Evolutionary conservation across 257 asterid species (phyloP).

Genomic region (Scutellaria barbata): DNA sequence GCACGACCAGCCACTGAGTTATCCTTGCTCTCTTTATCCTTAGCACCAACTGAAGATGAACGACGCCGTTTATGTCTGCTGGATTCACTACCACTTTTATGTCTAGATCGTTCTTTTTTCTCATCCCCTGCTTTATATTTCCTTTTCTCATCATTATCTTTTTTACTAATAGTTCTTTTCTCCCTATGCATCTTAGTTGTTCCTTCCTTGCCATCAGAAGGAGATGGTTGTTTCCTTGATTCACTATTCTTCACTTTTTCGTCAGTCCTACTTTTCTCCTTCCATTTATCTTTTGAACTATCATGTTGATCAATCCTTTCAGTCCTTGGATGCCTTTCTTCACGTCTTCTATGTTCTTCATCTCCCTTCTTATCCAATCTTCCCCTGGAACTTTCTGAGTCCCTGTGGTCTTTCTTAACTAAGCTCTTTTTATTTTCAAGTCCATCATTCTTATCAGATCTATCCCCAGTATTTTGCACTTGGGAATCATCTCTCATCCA

Average conservation of each 20-base stretch:
- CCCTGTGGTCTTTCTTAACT: slow-evolving; percentile 48
- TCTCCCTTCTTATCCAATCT: slow-evolving; percentile 56
- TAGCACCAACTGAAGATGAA: slow-evolving; percentile 63
- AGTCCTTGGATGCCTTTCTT: slow-evolving; percentile 53
- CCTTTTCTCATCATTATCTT: slow-evolving; percentile 55
- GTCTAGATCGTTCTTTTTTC: slow-evolving; percentile 65
- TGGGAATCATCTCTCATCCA: slow-evolving; percentile 41
- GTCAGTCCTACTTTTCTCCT: slow-evolving; percentile 59
- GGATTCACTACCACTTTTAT: slow-evolving; percentile 60
- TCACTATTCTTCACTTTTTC: slow-evolving; percentile 67
- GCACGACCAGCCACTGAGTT: slow-evolving; percentile 47
- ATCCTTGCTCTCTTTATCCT: slow-evolving; percentile 67
- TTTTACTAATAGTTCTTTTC: slow-evolving; percentile 52
- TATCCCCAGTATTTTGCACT: slow-evolving; percentile 40
- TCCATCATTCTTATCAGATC: slow-evolving; percentile 55
- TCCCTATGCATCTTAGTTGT: slow-evolving; percentile 51
- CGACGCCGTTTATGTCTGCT: slow-evolving; percentile 66
- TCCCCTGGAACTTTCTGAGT: slow-evolving; percentile 52
- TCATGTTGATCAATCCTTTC: slow-evolving; percentile 52
- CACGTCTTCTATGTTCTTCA: slow-evolving; percentile 58
- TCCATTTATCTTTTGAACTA: slow-evolving; percentile 62
- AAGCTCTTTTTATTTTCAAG: slow-evolving; percentile 50
- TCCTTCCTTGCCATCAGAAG: slow-evolving; percentile 61
- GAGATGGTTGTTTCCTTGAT: slow-evolving; percentile 64
- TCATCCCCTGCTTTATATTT: slow-evolving; percentile 64